phyloP scores from a whole-genome alignment of 129 eudicot species.

The Mikania micrantha region DNA sequence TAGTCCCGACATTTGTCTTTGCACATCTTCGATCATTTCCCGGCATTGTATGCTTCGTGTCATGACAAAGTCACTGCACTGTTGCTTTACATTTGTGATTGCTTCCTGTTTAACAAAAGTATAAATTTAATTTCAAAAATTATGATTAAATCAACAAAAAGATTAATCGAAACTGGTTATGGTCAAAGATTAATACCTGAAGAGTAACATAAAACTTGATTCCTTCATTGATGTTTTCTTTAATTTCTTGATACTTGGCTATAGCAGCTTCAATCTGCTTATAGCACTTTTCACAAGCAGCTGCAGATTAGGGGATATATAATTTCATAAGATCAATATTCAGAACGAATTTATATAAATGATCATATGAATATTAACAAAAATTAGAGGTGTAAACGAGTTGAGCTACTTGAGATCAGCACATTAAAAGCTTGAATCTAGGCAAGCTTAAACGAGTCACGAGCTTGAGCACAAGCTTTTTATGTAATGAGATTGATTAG shows the following conservation, averaged over 20 bases:
- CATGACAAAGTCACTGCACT: slow-evolving; percentile 94
- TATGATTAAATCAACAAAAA: neutral
- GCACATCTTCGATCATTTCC: slow-evolving; percentile 91
- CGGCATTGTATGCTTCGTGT: slow-evolving; percentile 93
- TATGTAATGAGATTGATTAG: too few relatives aligned
- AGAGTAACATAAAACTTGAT: slow-evolving; percentile 96
- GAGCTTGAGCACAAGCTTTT: neutral
- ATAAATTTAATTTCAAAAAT: neutral
- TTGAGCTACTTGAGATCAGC: neutral
- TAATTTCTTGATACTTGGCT: slow-evolving; percentile 81
- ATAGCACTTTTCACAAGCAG: slow-evolving; percentile 71
- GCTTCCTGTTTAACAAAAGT: slow-evolving; percentile 67
- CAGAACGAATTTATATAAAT: neutral
- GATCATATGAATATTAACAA: neutral
- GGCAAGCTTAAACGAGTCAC: neutral
- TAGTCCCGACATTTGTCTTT: slow-evolving; percentile 76
- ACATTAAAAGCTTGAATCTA: neutral
- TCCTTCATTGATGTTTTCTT: slow-evolving; percentile 91
- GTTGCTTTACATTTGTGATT: slow-evolving; percentile 84
- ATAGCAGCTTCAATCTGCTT: slow-evolving; percentile 98
- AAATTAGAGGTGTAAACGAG: neutral
- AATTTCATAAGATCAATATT: neutral
- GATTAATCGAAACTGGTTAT: neutral
- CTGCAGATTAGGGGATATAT: slow-evolving; percentile 26
- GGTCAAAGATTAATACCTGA: slow-evolving; percentile 46